Evolutionary conservation across 768 basidiomycete species (phyloP), one percentile per base, ranked within the genome.

Genomic region (Daedaleopsis nitida): DNA sequence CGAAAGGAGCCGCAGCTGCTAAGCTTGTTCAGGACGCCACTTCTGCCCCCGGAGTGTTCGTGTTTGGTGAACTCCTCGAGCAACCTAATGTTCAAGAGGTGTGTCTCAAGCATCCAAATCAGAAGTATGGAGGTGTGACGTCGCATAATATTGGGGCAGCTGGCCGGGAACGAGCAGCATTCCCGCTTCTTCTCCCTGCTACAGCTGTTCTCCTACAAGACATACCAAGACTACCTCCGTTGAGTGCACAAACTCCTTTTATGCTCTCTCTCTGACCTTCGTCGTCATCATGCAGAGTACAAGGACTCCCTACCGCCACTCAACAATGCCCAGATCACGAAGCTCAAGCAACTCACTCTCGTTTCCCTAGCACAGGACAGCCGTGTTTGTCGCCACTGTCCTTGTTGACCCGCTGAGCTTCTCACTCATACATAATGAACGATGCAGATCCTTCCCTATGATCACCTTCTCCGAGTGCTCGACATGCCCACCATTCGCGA

Each of bases 311-410:
- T 90, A 32, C 94, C 96, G 0, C 70, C 85, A 0, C 75, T 96
- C 35, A 89, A 87, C 62, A 71, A 78, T 7, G 83, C 86, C 0
- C 96, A 98, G 70, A 83, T 84, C 6, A 86, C 80, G 42, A 99
- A 99, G 74, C 83, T 99, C 14, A 97, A 93, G 76, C 93, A 96
- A 70, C 86, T 99, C 17, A 90, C 96, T 4, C 87, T 98, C 60
- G 92, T 95, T 37, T 85, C 93, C 0, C 82, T 96, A 39, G 92
- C 94, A 2, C 76, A 86, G 49, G 80, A 88, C 60, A 85, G 83
- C 55, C 85, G 96, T 52, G 95, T 96, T 69, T 62, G 88, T 75
- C 13, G 39, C 10, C 10, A 23, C 55, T n/a, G 9, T 7, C 10
- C 51, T 55, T 45, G 44, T 21, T 17, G n/a, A 5, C 17, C 44